A percentile compares a stretch with the other conserved stretches of the same genome.
These are phyloP conservation scores for Truncatella angustata DNA, from an alignment of 2,329 filamentous ascomycete species.

Conservation along the genomic window DNA sequence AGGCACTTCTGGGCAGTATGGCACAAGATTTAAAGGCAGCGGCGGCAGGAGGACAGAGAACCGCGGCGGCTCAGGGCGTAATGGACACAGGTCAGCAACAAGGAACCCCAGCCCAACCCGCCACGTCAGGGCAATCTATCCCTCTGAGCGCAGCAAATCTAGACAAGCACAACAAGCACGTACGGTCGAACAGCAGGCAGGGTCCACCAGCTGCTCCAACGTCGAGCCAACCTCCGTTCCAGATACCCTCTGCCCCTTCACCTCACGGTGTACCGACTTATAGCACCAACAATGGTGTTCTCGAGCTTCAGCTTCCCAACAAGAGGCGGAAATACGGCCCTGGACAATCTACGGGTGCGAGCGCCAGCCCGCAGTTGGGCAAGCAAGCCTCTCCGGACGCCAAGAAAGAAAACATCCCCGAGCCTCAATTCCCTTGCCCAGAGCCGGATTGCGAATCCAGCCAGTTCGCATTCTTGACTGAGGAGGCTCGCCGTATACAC, in stretches of 20 bases:
- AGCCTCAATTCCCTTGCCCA: constrained; percentile 47
- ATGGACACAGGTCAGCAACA: constrained; percentile 22
- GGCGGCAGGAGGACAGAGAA: constrained; percentile 23
- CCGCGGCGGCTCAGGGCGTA: constrained; percentile 20
- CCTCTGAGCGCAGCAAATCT: constrained; percentile 47
- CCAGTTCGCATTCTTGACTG: constrained; percentile 47
- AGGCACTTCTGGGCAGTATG: constrained; percentile 50
- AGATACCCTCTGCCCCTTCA: constrained; percentile 49
- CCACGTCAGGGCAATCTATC: constrained; percentile 30
- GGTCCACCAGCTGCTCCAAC: constrained; percentile 58
- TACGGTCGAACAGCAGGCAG: constrained; percentile 43
- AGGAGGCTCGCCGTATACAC: constrained; percentile 54
- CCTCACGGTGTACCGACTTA: constrained; percentile 60
- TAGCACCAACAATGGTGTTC: constrained; percentile 36
- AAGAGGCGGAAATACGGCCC: constrained; percentile 54
- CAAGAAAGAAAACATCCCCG: constrained; percentile 34
- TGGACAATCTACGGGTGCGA: constrained; percentile 37
- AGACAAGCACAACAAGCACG: constrained; percentile 52
- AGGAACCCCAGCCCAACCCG: constrained; percentile 23
- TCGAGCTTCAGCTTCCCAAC: constrained; percentile 38
- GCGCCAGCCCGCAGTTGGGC: constrained; percentile 46
- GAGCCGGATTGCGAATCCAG: constrained; percentile 55
- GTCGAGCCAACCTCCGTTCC: constrained; percentile 54
- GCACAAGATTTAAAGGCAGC: constrained; percentile 41
- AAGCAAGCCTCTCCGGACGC: constrained; percentile 48